Conservation (phyloP, 139 green algal genomes). For the Haematococcus lacustris region DNA sequence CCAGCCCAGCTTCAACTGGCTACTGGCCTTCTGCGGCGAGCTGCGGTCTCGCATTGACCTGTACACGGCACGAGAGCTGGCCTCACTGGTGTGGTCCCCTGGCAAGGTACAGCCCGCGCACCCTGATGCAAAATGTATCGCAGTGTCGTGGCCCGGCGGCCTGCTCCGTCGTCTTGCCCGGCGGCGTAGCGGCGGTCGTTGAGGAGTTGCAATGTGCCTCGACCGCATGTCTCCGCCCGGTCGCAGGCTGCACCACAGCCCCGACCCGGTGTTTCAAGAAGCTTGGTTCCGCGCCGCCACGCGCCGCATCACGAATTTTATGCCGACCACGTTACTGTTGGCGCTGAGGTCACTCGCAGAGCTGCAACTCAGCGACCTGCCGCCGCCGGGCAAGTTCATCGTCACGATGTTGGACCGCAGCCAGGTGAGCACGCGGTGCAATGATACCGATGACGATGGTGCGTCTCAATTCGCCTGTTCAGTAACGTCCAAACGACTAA, state of each 20-base stretch:
- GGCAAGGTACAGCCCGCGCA: not conserved
- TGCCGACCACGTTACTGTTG: not conserved
- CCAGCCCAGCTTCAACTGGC: constrained; percentile 26
- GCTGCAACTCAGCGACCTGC: not conserved
- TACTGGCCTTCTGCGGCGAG: constrained; percentile 10
- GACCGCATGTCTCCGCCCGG: not conserved
- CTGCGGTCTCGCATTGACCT: constrained; percentile 14
- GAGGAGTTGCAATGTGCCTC: not conserved
- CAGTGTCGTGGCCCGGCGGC: too few relatives aligned
- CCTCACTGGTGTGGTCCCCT: constrained; percentile 18
- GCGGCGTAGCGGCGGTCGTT: too few relatives aligned
- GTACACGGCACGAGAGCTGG: constrained; percentile 16
- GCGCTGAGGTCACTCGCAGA: constrained; percentile 1
- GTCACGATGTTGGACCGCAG: not conserved
- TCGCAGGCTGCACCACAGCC: constrained; percentile 8
- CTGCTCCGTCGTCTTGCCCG: not conserved
- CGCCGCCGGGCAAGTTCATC: not conserved
- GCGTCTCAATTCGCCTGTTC: too few relatives aligned
- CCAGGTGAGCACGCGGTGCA: too few relatives aligned
- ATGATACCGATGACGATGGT: too few relatives aligned
- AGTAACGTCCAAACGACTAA: too few relatives aligned
- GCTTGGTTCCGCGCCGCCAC: constrained; percentile 17
- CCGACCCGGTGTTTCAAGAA: constrained; percentile 25
- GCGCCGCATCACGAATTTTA: constrained; percentile 10
- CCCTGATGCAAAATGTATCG: not conserved